A percentile compares a stretch with the other conserved stretches of the same genome.
Conservation (phyloP, 257 asterid species). For the Przewalskia tangutica region DNA sequence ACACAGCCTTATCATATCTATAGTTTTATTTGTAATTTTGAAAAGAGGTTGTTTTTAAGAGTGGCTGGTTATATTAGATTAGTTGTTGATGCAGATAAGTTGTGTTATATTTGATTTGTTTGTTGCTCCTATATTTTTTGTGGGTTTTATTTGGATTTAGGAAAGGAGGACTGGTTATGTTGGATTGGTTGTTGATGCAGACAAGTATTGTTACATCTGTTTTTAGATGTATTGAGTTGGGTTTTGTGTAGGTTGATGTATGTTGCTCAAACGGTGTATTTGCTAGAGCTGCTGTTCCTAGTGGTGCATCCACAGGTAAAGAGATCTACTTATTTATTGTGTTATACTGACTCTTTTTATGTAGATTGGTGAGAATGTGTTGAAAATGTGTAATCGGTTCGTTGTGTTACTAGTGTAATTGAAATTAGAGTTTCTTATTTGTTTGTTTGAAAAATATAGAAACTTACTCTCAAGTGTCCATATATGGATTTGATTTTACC, state of each 20-base stretch:
- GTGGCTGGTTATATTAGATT: neutral
- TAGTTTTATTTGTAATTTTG: too few relatives aligned
- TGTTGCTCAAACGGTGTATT: constrained; percentile 40
- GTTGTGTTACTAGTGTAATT: neutral
- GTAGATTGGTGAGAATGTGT: neutral
- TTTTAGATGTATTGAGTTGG: neutral
- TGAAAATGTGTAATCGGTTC: neutral
- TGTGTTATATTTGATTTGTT: neutral
- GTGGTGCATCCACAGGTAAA: constrained; percentile 93
- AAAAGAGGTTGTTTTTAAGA: neutral
- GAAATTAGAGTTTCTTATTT: neutral
- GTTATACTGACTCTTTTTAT: too few relatives aligned
- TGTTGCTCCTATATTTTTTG: too few relatives aligned
- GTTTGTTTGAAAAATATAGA: neutral
- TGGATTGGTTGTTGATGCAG: neutral
- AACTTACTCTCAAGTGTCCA: neutral
- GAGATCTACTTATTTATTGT: neutral
- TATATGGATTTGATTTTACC: neutral
- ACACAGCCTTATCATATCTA: too few relatives aligned
- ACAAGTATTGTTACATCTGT: neutral
- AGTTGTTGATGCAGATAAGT: neutral
- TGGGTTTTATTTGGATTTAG: too few relatives aligned
- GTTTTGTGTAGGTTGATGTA: constrained; percentile 50
- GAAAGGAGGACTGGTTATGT: neutral
- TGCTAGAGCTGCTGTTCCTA: constrained; percentile 90